Conservation (phyloP, 2,329 filamentous ascomycete species). For the Hawksworthiomyces lignivorus region DNA sequence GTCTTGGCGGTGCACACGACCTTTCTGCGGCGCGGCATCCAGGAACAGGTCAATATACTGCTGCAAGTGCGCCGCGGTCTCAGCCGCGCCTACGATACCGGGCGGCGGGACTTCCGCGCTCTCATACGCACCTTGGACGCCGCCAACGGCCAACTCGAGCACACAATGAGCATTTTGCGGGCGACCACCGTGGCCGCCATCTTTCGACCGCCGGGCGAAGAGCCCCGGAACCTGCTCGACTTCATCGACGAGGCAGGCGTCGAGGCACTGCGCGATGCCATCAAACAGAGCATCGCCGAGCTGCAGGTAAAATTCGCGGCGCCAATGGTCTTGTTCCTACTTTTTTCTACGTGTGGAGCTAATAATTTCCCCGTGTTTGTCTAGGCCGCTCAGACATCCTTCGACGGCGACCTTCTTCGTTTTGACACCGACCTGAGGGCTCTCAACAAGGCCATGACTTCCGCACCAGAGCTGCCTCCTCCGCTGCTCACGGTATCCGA, state of each 20-base stretch:
- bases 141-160: slow-evolving; percentile 55
- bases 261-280: slow-evolving; percentile 53
- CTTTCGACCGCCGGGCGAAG: slow-evolving; percentile 52
- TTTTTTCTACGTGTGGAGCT: neutral
- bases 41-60: slow-evolving; percentile 46
- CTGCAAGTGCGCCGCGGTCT: slow-evolving; percentile 43
- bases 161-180: slow-evolving; percentile 58
- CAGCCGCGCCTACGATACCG: slow-evolving; percentile 48
- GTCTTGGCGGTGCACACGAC: slow-evolving; percentile 61
- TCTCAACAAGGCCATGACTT: slow-evolving; percentile 51
- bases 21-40: slow-evolving; percentile 59
- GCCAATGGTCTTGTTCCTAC: too few relatives aligned
- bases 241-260: slow-evolving; percentile 70
- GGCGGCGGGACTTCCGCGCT: slow-evolving; percentile 51
- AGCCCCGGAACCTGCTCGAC: slow-evolving; percentile 59
- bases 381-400: slow-evolving; percentile 58
- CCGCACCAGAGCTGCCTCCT: slow-evolving; percentile 26
- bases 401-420: slow-evolving; percentile 65
- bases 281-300: slow-evolving; percentile 64
- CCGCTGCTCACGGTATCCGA: slow-evolving; percentile 17
- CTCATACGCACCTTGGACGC: slow-evolving; percentile 59
- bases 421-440: slow-evolving; percentile 68
- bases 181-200: slow-evolving; percentile 56
- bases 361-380: neutral
- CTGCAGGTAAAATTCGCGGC: slow-evolving; percentile 62